Conservation (phyloP, 176 grass and related monocot genomes). For the Echinochloa phyllopogon region DNA sequence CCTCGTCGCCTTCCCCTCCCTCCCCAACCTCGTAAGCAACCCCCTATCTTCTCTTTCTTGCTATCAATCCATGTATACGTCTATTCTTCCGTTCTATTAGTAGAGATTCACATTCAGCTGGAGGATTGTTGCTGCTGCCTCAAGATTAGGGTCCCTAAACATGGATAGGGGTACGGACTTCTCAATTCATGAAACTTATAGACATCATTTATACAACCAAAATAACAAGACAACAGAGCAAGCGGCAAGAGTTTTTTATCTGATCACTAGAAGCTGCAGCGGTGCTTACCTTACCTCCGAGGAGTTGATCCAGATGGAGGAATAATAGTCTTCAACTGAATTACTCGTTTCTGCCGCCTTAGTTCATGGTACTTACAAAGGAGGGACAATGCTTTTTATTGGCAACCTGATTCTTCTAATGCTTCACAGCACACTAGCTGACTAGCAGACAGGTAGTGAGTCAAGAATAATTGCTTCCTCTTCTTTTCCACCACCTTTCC, state of each 20-base stretch:
- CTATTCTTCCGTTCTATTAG: no score
- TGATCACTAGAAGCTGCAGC: neutral
- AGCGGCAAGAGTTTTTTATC: neutral
- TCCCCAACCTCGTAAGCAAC: constrained; percentile 49
- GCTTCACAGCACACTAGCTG: neutral
- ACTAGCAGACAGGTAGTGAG: neutral
- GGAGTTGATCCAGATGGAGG: neutral
- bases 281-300: neutral
- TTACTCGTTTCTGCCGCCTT: neutral
- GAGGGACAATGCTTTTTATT: neutral
- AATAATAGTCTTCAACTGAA: neutral
- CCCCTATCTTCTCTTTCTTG: no score
- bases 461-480: neutral
- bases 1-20: constrained; percentile 71
- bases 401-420: neutral
- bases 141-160: neutral
- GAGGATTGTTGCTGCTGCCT: neutral
- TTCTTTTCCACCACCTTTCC: neutral
- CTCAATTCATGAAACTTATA: neutral
- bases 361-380: neutral
- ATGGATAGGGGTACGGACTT: neutral
- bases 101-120: neutral
- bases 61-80: neutral
- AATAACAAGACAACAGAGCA: neutral
- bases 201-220: neutral